Evolutionary conservation across 2,329 filamentous ascomycete species (phyloP).

Genomic region (Grosmannia penicillata): DNA sequence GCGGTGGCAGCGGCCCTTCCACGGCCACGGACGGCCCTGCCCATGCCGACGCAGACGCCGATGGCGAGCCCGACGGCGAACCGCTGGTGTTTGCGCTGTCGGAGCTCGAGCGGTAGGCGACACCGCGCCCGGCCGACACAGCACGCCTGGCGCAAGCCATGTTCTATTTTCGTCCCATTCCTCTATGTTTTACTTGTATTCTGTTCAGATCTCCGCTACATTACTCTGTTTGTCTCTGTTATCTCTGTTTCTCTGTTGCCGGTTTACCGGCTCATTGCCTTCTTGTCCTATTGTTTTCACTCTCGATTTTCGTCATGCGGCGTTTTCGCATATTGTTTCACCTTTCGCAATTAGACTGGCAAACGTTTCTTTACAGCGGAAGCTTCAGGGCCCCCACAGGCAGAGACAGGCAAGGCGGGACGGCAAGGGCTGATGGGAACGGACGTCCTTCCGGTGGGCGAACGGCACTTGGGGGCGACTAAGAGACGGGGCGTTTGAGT

Average conservation of each 20-base stretch:
- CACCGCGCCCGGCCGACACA: too few species aligned
- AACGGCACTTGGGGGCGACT: too few species aligned
- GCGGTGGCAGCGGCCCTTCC: slow-evolving; percentile 39
- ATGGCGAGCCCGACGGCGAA: slow-evolving; percentile 47
- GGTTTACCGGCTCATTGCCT: neutral
- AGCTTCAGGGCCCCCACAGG: neutral
- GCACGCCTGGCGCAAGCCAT: too few species aligned
- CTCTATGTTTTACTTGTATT: too few species aligned
- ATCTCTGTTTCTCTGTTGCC: too few species aligned
- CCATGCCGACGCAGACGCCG: slow-evolving; percentile 16
- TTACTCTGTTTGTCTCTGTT: too few species aligned
- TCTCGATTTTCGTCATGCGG: neutral
- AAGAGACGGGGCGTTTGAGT: neutral
- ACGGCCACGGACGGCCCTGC: neutral
- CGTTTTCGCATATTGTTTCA: neutral
- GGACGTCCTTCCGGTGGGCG: neutral
- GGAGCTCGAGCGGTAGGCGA: slow-evolving; percentile 45
- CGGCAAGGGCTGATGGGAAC: neutral
- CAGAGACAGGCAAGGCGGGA: neutral
- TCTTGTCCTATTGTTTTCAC: neutral
- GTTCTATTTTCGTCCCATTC: too few species aligned
- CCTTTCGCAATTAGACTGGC: neutral
- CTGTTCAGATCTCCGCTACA: too few species aligned
- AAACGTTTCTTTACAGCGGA: neutral
- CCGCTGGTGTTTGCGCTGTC: slow-evolving; percentile 60